phyloP scores from a whole-genome alignment of 495 filamentous ascomycete genomes.

The Penicillium lagena region DNA sequence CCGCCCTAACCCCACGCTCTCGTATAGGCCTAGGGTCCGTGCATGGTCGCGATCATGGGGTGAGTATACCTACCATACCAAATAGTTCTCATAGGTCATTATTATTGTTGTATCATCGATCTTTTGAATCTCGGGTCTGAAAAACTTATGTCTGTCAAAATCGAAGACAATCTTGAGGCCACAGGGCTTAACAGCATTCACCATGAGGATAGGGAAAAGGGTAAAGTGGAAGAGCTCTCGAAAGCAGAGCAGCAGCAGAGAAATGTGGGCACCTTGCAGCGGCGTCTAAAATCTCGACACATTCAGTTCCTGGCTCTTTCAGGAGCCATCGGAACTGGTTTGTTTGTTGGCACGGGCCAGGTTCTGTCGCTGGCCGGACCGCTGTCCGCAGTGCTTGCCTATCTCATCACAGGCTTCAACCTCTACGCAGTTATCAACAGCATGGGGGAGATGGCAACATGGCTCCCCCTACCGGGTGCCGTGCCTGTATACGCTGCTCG shows the following conservation, averaged over 20 bases:
- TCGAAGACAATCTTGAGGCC: too few relatives aligned
- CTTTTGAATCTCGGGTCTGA: too few relatives aligned
- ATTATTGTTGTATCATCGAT: too few relatives aligned
- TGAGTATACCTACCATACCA: too few relatives aligned
- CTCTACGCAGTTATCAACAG: constrained; percentile 43
- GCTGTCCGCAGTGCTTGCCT: constrained; percentile 57
- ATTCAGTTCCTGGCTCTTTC: constrained; percentile 55
- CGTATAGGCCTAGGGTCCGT: too few relatives aligned
- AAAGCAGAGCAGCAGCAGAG: not conserved
- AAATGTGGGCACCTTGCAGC: constrained; percentile 21
- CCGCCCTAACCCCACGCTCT: too few relatives aligned
- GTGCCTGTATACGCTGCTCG: constrained; percentile 61
- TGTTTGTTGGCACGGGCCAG: constrained; percentile 63
- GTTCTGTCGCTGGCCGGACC: constrained; percentile 57
- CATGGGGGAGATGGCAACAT: constrained; percentile 64
- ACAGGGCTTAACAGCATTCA: too few relatives aligned
- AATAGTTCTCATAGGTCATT: too few relatives aligned
- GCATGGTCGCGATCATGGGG: too few relatives aligned
- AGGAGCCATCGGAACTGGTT: constrained; percentile 57
- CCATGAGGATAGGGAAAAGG: too few relatives aligned
- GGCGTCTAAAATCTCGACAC: constrained; percentile 57
- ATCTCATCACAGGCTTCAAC: constrained; percentile 55
- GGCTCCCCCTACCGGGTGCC: constrained; percentile 62
- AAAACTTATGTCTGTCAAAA: too few relatives aligned
- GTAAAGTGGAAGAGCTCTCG: not conserved